These are phyloP conservation scores for Mucor plumbeus DNA, from an alignment of 371 early-diverging fungal genomes.

Conservation along the genomic window DNA sequence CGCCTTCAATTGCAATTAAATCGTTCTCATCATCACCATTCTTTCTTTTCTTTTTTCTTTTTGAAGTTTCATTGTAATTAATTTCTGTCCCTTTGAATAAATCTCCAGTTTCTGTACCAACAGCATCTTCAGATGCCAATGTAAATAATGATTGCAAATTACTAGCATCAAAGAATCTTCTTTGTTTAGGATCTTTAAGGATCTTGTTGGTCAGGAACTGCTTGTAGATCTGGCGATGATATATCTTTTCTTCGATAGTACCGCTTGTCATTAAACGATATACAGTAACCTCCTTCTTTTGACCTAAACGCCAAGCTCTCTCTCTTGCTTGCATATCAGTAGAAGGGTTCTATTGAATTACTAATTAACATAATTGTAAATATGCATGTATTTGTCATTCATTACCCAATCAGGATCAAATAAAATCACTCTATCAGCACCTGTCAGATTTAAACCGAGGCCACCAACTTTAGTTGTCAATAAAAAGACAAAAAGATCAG, in stretches of 20 bases:
- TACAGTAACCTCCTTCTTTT: conserved; percentile 89
- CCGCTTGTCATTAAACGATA: conserved; percentile 97
- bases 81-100: conserved; percentile 72
- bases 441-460: conserved; percentile 94
- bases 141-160: conserved; percentile 88
- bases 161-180: conserved; percentile 83
- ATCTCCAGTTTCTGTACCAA: conserved; percentile 71
- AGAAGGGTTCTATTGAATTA: conserved; percentile 81
- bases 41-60: conserved; percentile 29
- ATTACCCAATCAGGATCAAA: conserved; percentile 97
- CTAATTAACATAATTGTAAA: background rate
- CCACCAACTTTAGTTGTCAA: conserved; percentile 98
- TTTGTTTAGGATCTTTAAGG: conserved; percentile 90
- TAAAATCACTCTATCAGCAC: conserved; percentile 95
- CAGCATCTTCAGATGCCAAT: conserved; percentile 65
- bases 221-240: conserved; percentile 98
- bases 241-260: conserved; percentile 98
- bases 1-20: conserved; percentile 49
- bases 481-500: conserved; percentile 84
- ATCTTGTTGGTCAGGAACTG: conserved; percentile 96
- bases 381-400: no score
- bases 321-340: conserved; percentile 97
- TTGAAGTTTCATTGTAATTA: conserved; percentile 26
- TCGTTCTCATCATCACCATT: conserved; percentile 44
- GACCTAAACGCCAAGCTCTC: conserved; percentile 97